Conservation (phyloP, 768 basidiomycete genomes). For the Baorangia bicolor region DNA sequence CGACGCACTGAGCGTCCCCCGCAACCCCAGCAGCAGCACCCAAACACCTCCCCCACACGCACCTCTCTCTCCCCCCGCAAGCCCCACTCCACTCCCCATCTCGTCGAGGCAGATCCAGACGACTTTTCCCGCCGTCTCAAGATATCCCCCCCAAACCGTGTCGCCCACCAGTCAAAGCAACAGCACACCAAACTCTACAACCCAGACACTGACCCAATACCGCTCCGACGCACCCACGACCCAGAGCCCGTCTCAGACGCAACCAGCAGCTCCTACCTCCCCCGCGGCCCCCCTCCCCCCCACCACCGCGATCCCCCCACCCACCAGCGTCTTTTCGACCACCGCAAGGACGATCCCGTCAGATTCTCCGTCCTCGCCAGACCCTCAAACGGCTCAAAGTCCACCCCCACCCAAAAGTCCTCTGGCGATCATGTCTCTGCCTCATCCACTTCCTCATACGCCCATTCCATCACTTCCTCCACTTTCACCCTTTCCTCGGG, state of each 20-base stretch:
- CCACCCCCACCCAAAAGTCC: constrained; percentile 54
- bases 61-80: constrained; percentile 36
- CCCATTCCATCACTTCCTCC: constrained; percentile 66
- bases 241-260: constrained; percentile 64
- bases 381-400: constrained; percentile 40
- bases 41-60: constrained; percentile 20
- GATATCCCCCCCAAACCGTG: constrained; percentile 54
- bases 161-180: constrained; percentile 36
- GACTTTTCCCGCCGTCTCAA: constrained; percentile 73
- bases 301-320: constrained; percentile 36
- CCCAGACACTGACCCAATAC: constrained; percentile 67
- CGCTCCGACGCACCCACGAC: constrained; percentile 59
- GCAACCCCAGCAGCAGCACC: constrained; percentile 28
- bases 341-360: constrained; percentile 87
- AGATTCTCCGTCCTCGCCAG: constrained; percentile 71
- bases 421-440: constrained; percentile 73
- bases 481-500: constrained; percentile 70
- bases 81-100: constrained; percentile 36
- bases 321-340: constrained; percentile 76
- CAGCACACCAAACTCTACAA: constrained; percentile 60
- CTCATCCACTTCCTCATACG: constrained; percentile 73
- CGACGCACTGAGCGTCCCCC: constrained; percentile 46
- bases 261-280: constrained; percentile 48
- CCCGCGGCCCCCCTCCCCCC: constrained; percentile 29
- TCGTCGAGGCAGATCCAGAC: constrained; percentile 59